These are phyloP conservation scores for Monilinia polystroma DNA, from an alignment of 2,329 filamentous ascomycete genomes.

Conservation along the genomic window DNA sequence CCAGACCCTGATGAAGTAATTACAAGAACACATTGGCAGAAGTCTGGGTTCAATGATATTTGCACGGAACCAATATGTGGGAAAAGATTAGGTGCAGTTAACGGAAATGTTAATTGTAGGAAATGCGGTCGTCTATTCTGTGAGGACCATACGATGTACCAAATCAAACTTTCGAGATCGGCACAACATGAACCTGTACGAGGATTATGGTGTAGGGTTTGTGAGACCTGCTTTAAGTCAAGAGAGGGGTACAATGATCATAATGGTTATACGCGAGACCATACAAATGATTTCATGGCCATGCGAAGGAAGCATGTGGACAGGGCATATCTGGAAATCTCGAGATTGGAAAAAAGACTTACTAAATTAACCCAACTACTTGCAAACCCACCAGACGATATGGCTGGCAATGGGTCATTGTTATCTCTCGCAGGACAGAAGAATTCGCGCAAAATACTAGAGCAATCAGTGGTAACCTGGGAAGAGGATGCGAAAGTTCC, in stretches of 20 bases:
- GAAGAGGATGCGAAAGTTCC: constrained; percentile 81
- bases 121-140: constrained; percentile 93
- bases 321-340: constrained; percentile 81
- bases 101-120: constrained; percentile 87
- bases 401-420: constrained; percentile 51
- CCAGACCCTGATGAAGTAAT: constrained; percentile 86
- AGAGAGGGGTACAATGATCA: constrained; percentile 94
- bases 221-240: constrained; percentile 99
- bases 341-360: constrained; percentile 84
- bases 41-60: constrained; percentile 66
- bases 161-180: constrained; percentile 92
- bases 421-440: constrained; percentile 65
- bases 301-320: constrained; percentile 78
- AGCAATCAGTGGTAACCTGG: constrained; percentile 93
- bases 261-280: constrained; percentile 67
- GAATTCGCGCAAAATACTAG: constrained; percentile 74
- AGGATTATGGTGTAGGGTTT: constrained; percentile 91
- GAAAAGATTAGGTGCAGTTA: constrained; percentile 72
- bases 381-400: constrained; percentile 69
- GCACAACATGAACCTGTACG: constrained; percentile 86
- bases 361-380: constrained; percentile 86
- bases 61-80: constrained; percentile 89
- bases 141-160: constrained; percentile 98
- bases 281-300: constrained; percentile 67
- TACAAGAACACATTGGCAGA: constrained; percentile 86